phyloP scores from a whole-genome alignment of 352 stramenopile species.

The Phytopythium oedochilum region DNA sequence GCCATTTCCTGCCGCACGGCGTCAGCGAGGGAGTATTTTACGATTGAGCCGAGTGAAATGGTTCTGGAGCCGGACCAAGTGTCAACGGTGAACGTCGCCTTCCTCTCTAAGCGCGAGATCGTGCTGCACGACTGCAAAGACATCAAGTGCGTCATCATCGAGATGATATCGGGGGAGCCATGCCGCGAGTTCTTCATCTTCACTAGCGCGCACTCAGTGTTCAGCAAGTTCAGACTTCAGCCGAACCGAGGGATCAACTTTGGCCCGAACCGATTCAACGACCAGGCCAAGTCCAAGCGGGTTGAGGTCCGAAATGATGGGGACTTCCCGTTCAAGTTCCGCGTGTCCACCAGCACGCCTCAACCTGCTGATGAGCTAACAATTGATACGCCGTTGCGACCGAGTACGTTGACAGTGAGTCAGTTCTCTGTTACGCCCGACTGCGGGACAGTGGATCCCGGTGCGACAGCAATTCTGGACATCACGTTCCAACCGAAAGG shows the following conservation, averaged over 20 bases:
- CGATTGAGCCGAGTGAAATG: conserved; percentile 73
- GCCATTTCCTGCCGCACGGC: conserved; percentile 53
- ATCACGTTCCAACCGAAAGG: conserved; percentile 83
- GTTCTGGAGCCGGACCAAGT: conserved; percentile 68
- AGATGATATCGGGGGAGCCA: conserved; percentile 88
- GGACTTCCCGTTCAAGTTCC: conserved; percentile 91
- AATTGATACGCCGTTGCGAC: conserved; percentile 34
- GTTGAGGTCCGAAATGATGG: conserved; percentile 93
- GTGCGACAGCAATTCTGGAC: conserved; percentile 59
- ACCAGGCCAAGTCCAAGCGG: conserved; percentile 58
- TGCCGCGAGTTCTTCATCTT: conserved; percentile 88
- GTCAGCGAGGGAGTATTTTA: conserved; percentile 65
- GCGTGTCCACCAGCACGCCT: conserved; percentile 21
- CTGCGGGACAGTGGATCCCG: conserved; percentile 81
- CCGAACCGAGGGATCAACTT: conserved; percentile 91
- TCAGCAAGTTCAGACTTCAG: conserved; percentile 84
- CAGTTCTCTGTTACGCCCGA: conserved; percentile 83
- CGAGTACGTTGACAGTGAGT: conserved; percentile 41
- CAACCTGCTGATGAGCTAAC: conserved; percentile 13
- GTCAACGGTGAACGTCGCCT: conserved; percentile 71
- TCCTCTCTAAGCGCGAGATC: conserved; percentile 77
- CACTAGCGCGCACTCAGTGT: conserved; percentile 73
- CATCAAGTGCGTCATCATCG: conserved; percentile 90
- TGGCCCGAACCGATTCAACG: conserved; percentile 88
- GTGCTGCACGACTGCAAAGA: conserved; percentile 89